Evolutionary conservation across 2,329 filamentous ascomycete genomes (phyloP).

Genomic region (Hymenoscyphus scutula): DNA sequence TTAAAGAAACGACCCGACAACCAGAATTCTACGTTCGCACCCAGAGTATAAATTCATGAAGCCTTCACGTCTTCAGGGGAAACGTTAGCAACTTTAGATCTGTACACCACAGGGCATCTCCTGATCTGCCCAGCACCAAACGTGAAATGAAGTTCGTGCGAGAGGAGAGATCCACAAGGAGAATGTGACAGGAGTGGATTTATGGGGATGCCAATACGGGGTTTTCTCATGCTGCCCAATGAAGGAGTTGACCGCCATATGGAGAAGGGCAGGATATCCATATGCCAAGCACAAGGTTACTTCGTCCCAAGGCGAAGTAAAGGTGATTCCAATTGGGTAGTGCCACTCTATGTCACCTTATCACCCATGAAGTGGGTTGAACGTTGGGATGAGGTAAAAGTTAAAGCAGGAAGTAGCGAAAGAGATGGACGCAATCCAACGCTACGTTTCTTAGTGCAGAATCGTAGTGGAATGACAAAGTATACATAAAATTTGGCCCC

Average conservation of each 20-base stretch:
- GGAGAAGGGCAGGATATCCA: too few species aligned
- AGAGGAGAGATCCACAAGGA: not conserved
- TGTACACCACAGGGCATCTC: not conserved
- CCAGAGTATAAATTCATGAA: not conserved
- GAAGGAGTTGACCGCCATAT: not conserved
- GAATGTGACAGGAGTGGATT: not conserved
- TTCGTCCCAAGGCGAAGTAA: too few species aligned
- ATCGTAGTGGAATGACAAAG: too few species aligned
- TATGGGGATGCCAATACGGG: not conserved
- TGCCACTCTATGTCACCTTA: too few species aligned
- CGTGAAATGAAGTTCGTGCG: not conserved
- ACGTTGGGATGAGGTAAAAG: too few species aligned
- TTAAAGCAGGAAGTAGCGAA: not conserved
- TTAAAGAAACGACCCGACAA: not conserved
- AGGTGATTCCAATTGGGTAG: too few species aligned
- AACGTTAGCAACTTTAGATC: not conserved
- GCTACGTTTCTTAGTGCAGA: too few species aligned
- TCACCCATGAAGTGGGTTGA: too few species aligned
- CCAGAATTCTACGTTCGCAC: not conserved
- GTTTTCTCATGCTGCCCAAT: not conserved
- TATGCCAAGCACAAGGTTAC: too few species aligned
- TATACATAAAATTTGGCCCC: too few species aligned
- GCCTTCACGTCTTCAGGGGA: not conserved
- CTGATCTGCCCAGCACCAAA: not conserved
- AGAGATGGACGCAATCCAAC: not conserved